Conservation (phyloP, 108 stramenopile species). For the Chaetoceros tenuissimus region DNA sequence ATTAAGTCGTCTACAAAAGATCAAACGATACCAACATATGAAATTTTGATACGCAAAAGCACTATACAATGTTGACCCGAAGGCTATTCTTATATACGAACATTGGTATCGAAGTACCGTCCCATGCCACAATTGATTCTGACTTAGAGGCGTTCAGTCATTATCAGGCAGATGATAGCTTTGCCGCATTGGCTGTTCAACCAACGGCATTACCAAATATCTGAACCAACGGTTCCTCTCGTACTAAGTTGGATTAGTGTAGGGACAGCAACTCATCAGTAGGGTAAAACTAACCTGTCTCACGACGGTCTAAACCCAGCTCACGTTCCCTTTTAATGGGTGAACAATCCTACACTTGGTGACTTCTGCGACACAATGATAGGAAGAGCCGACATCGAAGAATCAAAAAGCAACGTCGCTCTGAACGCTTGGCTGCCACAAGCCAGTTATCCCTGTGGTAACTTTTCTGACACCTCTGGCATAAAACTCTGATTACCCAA, state of each 20-base stretch:
- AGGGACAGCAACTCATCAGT: constrained; percentile 82
- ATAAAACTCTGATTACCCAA: constrained; percentile 91
- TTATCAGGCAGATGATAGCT: constrained; percentile 91
- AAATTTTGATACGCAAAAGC: constrained; percentile 65
- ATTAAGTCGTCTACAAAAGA: constrained; percentile 92
- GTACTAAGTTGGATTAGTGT: constrained; percentile 98
- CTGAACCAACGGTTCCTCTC: constrained; percentile 98
- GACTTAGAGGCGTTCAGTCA: constrained; percentile 95
- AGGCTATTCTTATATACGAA: constrained; percentile 67
- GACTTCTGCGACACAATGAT: constrained; percentile 95
- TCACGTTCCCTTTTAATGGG: constrained; percentile 94
- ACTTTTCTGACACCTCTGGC: constrained; percentile 98
- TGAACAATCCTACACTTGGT: constrained; percentile 96
- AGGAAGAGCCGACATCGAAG: constrained; percentile 95
- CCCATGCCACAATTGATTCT: constrained; percentile 90
- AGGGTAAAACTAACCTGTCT: constrained; percentile 97
- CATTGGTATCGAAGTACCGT: constrained; percentile 76
- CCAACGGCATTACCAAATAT: constrained; percentile 92
- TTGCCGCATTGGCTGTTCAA: constrained; percentile 88
- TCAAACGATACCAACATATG: constrained; percentile 86
- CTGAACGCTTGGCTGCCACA: constrained; percentile 89
- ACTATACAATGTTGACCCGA: constrained; percentile 54
- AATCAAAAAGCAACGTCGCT: constrained; percentile 90
- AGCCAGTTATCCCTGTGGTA: constrained; percentile 98
- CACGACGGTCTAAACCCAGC: constrained; percentile 98